Conservation (phyloP, 306 rosid genomes). For the Prinsepia uniflora region DNA sequence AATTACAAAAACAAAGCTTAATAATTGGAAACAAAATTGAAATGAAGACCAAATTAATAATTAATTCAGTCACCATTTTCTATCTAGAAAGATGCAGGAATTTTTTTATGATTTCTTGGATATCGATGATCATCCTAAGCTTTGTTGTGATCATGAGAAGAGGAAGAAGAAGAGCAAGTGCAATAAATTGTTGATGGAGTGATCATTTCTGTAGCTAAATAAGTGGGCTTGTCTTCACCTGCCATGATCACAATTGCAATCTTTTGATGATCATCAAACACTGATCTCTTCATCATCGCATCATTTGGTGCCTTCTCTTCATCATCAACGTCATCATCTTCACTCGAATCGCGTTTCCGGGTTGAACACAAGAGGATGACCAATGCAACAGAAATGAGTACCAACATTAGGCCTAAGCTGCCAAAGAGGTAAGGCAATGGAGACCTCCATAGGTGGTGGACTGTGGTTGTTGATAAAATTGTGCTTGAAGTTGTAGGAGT, state of each 20-base stretch:
- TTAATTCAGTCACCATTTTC: too few relatives aligned
- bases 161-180: background rate
- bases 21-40: too few relatives aligned
- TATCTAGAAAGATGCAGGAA: too few relatives aligned
- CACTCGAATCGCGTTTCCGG: slow-evolving; percentile 25
- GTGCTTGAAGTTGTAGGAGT: slow-evolving; percentile 27
- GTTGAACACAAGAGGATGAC: slow-evolving; percentile 60
- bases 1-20: too few relatives aligned
- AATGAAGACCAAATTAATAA: too few relatives aligned
- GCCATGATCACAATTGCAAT: slow-evolving; percentile 48
- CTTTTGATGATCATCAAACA: slow-evolving; percentile 24
- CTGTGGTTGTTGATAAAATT: background rate
- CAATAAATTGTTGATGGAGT: background rate
- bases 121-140: too few relatives aligned
- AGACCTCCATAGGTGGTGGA: slow-evolving; percentile 50
- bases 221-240: slow-evolving; percentile 44
- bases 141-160: too few relatives aligned
- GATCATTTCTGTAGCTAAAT: slow-evolving; percentile 34
- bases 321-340: slow-evolving; percentile 2
- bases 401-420: slow-evolving; percentile 47
- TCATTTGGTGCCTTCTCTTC: slow-evolving; percentile 12
- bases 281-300: background rate
- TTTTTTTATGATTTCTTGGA: too few relatives aligned
- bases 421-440: slow-evolving; percentile 86
- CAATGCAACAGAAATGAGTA: slow-evolving; percentile 59